These are phyloP conservation scores for Acer saccharum DNA, from an alignment of 345 rosid species.

Conservation along the genomic window DNA sequence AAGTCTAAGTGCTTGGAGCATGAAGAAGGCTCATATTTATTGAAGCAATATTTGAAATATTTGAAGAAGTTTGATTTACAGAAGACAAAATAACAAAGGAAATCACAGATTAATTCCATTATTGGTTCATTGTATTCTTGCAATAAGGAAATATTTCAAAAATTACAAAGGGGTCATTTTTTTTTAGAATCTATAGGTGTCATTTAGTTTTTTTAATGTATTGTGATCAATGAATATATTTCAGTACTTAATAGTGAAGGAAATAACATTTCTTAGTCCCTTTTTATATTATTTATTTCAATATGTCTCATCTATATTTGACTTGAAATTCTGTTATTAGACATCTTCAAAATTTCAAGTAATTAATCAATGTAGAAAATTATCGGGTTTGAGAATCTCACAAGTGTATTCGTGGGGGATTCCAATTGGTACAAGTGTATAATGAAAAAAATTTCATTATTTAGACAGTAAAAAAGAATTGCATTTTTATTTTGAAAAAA, in stretches of 20 bases:
- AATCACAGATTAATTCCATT: neutral
- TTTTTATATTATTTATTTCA: too few species aligned
- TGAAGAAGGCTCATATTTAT: constrained; percentile 38
- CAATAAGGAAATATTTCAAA: neutral
- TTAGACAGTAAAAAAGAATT: too few species aligned
- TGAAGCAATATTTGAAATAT: constrained; percentile 5
- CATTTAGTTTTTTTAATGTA: too few species aligned
- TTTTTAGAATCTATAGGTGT: neutral
- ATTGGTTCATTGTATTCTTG: neutral
- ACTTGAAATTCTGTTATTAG: too few species aligned
- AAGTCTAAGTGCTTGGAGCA: constrained; percentile 36
- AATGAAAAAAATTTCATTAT: too few species aligned
- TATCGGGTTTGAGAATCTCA: too few species aligned
- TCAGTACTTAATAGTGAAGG: neutral
- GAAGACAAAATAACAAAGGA: too few species aligned
- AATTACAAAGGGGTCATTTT: neutral
- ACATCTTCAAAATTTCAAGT: neutral
- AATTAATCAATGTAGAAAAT: too few species aligned
- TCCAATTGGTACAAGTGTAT: too few species aligned
- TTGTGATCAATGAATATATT: neutral
- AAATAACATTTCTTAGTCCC: neutral
- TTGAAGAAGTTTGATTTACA: neutral
- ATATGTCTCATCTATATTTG: too few species aligned
- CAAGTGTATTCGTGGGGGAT: too few species aligned
- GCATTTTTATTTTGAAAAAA: too few species aligned